A percentile compares a stretch with the other conserved stretches of the same genome.
phyloP scores from a whole-genome alignment of 2,329 filamentous ascomycete species.

The Didymella lethalis region DNA sequence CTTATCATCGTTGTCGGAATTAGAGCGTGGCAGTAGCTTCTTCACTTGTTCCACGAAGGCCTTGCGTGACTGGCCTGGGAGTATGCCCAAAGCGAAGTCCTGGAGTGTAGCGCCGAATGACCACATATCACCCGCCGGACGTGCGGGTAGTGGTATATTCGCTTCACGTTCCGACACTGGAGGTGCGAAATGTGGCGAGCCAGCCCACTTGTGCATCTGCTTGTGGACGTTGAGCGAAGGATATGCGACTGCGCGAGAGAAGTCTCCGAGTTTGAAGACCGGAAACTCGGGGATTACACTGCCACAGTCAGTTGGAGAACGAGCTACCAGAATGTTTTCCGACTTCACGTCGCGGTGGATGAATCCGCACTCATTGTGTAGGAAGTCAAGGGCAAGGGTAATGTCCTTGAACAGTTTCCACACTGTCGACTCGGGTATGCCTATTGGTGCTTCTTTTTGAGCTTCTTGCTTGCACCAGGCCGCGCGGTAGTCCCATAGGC shows the following conservation, averaged over 20 bases:
- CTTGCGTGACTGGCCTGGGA: constrained; percentile 16
- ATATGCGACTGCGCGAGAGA: constrained; percentile 23
- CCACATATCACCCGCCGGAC: constrained; percentile 33
- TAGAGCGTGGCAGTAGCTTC: neutral
- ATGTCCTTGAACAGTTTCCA: constrained; percentile 42
- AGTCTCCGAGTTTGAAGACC: constrained; percentile 37
- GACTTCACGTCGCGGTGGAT: constrained; percentile 92
- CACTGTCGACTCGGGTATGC: constrained; percentile 30
- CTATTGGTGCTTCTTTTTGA: neutral
- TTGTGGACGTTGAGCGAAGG: neutral
- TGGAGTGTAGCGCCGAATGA: constrained; percentile 35
- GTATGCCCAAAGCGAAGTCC: constrained; percentile 22
- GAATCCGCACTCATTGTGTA: constrained; percentile 51
- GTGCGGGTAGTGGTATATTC: neutral
- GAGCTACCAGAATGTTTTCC: constrained; percentile 83
- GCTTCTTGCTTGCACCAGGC: constrained; percentile 8
- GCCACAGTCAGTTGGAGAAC: constrained; percentile 4
- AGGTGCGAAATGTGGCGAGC: constrained; percentile 29
- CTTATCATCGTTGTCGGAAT: neutral
- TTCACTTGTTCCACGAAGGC: neutral
- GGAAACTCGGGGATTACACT: constrained; percentile 24
- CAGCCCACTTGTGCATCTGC: constrained; percentile 5
- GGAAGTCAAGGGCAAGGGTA: constrained; percentile 26
- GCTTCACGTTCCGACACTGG: constrained; percentile 18
- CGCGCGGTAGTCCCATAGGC: constrained; percentile 11